These are phyloP conservation scores for Neofusicoccum sp. DNA, from an alignment of 2,329 filamentous ascomycete genomes.

Conservation along the genomic window DNA sequence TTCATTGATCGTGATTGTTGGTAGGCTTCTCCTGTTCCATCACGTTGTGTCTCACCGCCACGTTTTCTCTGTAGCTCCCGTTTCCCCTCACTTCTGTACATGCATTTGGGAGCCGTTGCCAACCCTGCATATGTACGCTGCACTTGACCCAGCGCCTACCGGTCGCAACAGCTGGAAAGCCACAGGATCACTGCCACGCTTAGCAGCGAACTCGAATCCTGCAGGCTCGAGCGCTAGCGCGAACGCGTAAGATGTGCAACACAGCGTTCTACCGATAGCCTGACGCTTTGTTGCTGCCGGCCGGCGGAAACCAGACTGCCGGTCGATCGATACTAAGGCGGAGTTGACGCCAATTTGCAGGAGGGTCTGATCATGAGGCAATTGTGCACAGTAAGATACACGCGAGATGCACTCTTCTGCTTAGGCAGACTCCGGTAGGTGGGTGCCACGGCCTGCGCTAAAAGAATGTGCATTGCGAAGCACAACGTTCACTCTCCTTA, in stretches of 20 bases:
- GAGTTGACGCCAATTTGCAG: not conserved
- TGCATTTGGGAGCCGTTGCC: not conserved
- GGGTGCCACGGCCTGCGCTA: not conserved
- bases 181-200: conserved; percentile 2
- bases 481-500: not conserved
- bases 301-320: not conserved
- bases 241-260: not conserved
- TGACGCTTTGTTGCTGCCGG: not conserved
- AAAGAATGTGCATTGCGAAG: not conserved
- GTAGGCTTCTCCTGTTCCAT: no score
- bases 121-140: not conserved
- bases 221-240: not conserved
- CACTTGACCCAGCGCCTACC: not conserved
- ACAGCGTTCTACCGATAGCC: not conserved
- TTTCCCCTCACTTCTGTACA: not conserved
- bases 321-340: no score
- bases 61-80: not conserved
- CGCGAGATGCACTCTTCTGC: not conserved
- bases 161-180: not conserved
- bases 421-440: not conserved
- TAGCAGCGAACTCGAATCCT: not conserved
- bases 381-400: not conserved
- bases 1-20: not conserved
- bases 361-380: not conserved
- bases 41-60: no score